These are phyloP conservation scores for Podaxis sp. DNA, from an alignment of 768 basidiomycete species.

Conservation along the genomic window DNA sequence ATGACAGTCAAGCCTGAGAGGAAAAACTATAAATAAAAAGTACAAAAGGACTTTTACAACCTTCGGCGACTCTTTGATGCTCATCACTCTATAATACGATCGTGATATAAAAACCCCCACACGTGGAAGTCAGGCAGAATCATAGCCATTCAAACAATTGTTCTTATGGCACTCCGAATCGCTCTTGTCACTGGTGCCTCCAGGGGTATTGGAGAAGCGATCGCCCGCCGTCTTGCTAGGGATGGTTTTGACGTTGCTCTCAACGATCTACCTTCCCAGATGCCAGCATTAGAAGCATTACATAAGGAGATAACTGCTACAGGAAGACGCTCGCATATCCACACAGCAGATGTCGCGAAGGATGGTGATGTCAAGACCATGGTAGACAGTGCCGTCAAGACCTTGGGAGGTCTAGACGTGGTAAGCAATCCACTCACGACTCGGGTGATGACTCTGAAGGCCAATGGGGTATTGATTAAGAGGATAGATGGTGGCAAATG, in stretches of 20 bases:
- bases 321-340: conserved; percentile 16
- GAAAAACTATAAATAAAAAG: too few relatives aligned
- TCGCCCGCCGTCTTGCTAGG: conserved; percentile 41
- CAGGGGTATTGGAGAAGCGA: conserved; percentile 47
- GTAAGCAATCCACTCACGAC: conserved; percentile 12
- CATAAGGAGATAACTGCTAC: conserved; percentile 15
- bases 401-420: conserved; percentile 23
- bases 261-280: conserved; percentile 32
- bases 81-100: too few relatives aligned
- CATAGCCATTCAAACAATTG: too few relatives aligned
- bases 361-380: conserved; percentile 22
- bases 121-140: too few relatives aligned
- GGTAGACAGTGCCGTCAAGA: conserved; percentile 18
- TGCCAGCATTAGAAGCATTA: conserved; percentile 17
- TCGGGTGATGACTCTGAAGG: neutral
- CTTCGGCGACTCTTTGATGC: too few relatives aligned
- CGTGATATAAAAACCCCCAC: neutral
- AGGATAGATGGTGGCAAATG: conserved; percentile 16
- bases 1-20: too few relatives aligned
- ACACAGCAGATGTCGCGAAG: conserved; percentile 20
- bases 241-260: conserved; percentile 46
- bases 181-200: conserved; percentile 46
- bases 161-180: conserved; percentile 19
- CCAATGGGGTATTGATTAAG: neutral
- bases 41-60: too few relatives aligned